Base-by-base conservation (phyloP, 257 asterid genomes). In the Handroanthus guayacan region DNA sequence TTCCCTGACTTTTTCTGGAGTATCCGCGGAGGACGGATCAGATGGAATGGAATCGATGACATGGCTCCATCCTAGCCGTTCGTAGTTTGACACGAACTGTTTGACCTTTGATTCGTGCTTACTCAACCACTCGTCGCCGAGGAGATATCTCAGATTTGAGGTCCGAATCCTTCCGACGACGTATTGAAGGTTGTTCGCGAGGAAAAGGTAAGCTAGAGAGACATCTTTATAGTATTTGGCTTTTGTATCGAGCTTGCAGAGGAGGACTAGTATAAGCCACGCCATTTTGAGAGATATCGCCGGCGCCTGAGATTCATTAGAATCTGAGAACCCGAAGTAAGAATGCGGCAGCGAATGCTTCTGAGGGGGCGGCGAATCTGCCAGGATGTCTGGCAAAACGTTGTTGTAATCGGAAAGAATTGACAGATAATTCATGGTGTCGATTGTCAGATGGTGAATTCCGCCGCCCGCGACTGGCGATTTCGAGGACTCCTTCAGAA, bases 171-270 rank as follows among this genome's bases (percentile, higher is more conserved):
- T 88, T 3, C 38, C 82, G 65, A 85, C 82, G 82, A 87, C 72
- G 85, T 85, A 76, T 64, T 79, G 86, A 63, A 83, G 84, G 70
- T 91, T 91, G 82, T 91, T 91, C 18, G 92, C 97, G 5, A 89
- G 82, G 78, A 86, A 91, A 36, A 91, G 83, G 78, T 91, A 87
- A 2, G 90, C 62, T 7, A 87, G 66, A 0, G 93, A 85, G 0
- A 61, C 83, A 8, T 91, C 92, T 67, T 81, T 86, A 90, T 86
- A 88, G 14, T 71, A 62, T 72, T 83, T 74, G 1, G 93, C 87
- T 74, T 86, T 85, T 31, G 76, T 69, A 75, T 88, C 90, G 56
- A 90, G 79, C 62, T 86, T 90, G 45, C 88, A 89, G 60, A 88
- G 79, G 3, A 88, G 83, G 5, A 64, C 62, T n/a, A 85, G 58